Conservation (phyloP, 2,329 filamentous ascomycete species). For the Arachnomyces sp. region DNA sequence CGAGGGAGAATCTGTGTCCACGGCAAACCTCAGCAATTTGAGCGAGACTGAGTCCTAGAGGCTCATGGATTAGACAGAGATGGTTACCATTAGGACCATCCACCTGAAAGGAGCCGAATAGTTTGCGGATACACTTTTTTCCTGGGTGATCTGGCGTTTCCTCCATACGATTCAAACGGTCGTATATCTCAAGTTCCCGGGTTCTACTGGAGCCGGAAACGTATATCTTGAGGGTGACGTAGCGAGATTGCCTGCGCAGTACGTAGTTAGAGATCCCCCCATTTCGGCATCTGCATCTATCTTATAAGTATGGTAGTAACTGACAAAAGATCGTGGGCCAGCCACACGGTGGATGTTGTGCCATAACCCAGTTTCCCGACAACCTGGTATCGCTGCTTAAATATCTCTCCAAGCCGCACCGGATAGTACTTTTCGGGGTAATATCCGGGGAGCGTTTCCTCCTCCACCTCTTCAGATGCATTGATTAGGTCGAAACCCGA, state of each 20-base stretch:
- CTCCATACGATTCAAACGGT: constrained; percentile 11
- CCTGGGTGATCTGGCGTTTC: constrained; percentile 14
- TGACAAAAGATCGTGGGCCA: constrained; percentile 14
- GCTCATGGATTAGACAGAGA: constrained; percentile 17
- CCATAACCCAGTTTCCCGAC: constrained; percentile 19
- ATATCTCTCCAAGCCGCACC: constrained; percentile 8
- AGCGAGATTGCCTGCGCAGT: constrained; percentile 2
- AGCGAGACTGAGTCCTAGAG: constrained; percentile 7
- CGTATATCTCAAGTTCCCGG: constrained; percentile 15
- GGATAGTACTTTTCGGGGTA: constrained; percentile 10
- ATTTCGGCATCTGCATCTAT: constrained; percentile 3
- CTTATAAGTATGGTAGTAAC: constrained; percentile 1
- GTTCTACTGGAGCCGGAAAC: constrained; percentile 1
- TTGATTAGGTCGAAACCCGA: constrained; percentile 8
- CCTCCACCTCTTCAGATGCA: constrained; percentile 8
- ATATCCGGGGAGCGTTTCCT: constrained; percentile 11
- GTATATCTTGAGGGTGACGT: constrained; percentile 4
- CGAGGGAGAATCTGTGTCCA: not conserved
- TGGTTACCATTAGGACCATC: constrained; percentile 14
- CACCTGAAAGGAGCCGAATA: constrained; percentile 20
- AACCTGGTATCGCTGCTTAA: constrained; percentile 13
- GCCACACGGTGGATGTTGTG: constrained; percentile 17
- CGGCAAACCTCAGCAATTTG: not conserved
- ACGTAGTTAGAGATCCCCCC: constrained; percentile 6
- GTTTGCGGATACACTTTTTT: constrained; percentile 12